Evolutionary conservation across 1,284 basidiomycete species (phyloP).

Genomic region (Stygiomarasmius scandens): DNA sequence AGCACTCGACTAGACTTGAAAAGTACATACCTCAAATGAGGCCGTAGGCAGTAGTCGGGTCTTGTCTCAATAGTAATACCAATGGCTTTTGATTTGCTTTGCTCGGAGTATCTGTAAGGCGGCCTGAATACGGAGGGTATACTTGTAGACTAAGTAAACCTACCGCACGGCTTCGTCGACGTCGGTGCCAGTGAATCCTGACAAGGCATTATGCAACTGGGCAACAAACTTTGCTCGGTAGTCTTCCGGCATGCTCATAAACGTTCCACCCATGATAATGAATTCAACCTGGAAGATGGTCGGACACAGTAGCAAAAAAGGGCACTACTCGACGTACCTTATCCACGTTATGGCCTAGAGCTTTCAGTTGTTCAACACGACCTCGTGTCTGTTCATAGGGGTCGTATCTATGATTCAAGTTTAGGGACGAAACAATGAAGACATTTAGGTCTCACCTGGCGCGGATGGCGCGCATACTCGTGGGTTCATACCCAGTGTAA

Average conservation of each 20-base stretch:
- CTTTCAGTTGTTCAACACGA: conserved; percentile 93
- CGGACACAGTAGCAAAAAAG: neutral
- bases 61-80: conserved; percentile 99
- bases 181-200: conserved; percentile 91
- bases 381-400: conserved; percentile 98
- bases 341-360: conserved; percentile 94
- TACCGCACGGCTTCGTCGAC: conserved; percentile 96
- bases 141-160: conserved; percentile 19
- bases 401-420: conserved; percentile 66
- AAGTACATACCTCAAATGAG: conserved; percentile 78
- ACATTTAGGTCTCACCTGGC: conserved; percentile 53
- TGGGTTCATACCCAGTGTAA: conserved; percentile 97
- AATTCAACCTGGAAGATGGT: conserved; percentile 81
- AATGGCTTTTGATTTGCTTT: conserved; percentile 97
- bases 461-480: conserved; percentile 98
- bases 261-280: conserved; percentile 99
- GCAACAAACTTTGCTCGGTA: conserved; percentile 95
- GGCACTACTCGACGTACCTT: conserved; percentile 59
- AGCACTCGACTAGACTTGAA: conserved; percentile 2
- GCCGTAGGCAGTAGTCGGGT: conserved; percentile 97
- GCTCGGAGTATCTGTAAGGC: conserved; percentile 80
- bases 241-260: conserved; percentile 98
- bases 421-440: neutral
- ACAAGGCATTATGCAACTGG: conserved; percentile 95
- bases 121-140: conserved; percentile 5